Conservation (phyloP, 2,329 filamentous ascomycete genomes). For the Alternaria tenuissima region DNA sequence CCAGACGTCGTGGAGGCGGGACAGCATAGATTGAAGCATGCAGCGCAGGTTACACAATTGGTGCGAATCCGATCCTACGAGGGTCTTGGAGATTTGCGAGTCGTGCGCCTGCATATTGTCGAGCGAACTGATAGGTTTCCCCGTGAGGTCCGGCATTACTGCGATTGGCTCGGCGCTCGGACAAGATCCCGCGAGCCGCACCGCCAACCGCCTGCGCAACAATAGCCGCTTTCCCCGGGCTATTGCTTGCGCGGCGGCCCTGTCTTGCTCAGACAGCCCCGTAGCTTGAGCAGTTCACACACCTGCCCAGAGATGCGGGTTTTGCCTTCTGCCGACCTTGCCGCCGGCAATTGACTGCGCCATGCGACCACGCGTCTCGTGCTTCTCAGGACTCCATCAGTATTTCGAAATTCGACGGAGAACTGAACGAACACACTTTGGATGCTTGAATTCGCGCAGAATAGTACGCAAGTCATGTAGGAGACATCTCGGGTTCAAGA, state of each 20-base stretch:
- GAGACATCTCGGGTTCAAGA: too few species aligned
- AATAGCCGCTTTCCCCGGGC: background rate
- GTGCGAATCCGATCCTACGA: background rate
- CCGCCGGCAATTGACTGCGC: too few species aligned
- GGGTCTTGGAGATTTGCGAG: background rate
- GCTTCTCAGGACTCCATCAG: too few species aligned
- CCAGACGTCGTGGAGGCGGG: background rate
- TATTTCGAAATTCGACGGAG: too few species aligned
- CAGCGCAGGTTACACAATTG: background rate
- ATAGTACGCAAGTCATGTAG: too few species aligned
- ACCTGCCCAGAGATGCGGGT: too few species aligned
- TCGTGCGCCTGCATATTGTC: background rate
- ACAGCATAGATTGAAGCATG: background rate
- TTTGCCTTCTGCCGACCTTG: too few species aligned
- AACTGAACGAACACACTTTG: too few species aligned
- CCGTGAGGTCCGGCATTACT: background rate
- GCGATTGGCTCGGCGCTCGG: background rate
- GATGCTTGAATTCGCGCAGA: too few species aligned
- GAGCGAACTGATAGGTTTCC: background rate
- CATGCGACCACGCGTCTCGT: too few species aligned
- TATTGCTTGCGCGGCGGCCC: background rate
- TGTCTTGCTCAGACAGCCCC: too few species aligned
- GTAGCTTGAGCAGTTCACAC: too few species aligned
- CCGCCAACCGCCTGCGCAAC: background rate
- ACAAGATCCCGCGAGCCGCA: background rate